Evolutionary conservation across 1,284 basidiomycete genomes (phyloP).

Genomic region (Fomitopsis palustris): DNA sequence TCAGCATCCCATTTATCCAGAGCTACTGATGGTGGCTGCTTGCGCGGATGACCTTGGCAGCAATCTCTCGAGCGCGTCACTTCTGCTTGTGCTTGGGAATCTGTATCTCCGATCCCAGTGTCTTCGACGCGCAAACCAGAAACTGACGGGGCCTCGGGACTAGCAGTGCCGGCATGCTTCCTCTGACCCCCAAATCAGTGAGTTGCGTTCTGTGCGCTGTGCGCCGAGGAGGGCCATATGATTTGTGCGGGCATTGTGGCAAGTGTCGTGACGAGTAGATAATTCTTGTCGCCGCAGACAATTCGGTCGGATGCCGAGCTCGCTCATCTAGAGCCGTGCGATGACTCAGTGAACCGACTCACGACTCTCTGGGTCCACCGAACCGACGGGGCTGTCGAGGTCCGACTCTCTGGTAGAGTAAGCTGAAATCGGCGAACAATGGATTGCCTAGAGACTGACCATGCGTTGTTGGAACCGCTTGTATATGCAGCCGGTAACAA

Average conservation of each 20-base stretch:
- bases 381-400: constrained; percentile 34
- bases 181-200: constrained; percentile 33
- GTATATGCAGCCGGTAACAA: too few relatives aligned
- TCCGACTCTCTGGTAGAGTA: constrained; percentile 34
- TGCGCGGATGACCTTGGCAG: too few relatives aligned
- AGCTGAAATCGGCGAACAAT: neutral
- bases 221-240: constrained; percentile 23
- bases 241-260: constrained; percentile 31
- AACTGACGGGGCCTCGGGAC: constrained; percentile 32
- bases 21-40: too few relatives aligned
- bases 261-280: constrained; percentile 39
- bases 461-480: neutral
- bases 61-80: constrained; percentile 36
- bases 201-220: too few relatives aligned
- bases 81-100: constrained; percentile 60
- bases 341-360: constrained; percentile 22
- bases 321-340: constrained; percentile 17
- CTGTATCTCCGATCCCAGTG: constrained; percentile 46
- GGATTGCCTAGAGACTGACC: constrained; percentile 3
- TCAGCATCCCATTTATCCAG: too few relatives aligned
- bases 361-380: constrained; percentile 38
- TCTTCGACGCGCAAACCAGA: constrained; percentile 41
- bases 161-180: constrained; percentile 22
- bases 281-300: constrained; percentile 38
- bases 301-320: constrained; percentile 58